These are phyloP conservation scores for Fusarium sulawesiense DNA, from an alignment of 2,329 filamentous ascomycete species.

Conservation along the genomic window DNA sequence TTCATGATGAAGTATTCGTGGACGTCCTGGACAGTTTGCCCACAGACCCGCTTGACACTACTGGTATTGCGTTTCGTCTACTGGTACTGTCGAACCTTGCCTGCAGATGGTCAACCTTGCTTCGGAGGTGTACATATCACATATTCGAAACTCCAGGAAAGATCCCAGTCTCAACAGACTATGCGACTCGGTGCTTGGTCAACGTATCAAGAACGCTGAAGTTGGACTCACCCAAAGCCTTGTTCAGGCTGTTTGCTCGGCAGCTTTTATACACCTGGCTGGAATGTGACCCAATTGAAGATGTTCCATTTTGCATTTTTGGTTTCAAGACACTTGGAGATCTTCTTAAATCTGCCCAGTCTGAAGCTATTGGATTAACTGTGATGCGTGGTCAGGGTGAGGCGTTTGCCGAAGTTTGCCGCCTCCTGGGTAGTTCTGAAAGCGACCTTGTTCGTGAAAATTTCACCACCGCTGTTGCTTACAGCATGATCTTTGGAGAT, in stretches of 20 bases:
- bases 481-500: slow-evolving; percentile 75
- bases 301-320: slow-evolving; percentile 88
- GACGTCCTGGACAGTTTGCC: slow-evolving; percentile 87
- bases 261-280: slow-evolving; percentile 95
- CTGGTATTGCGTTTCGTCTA: slow-evolving; percentile 88
- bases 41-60: slow-evolving; percentile 73
- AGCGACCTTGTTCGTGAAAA: slow-evolving; percentile 71
- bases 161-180: slow-evolving; percentile 70
- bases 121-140: slow-evolving; percentile 89
- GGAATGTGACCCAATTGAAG: slow-evolving; percentile 70
- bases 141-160: slow-evolving; percentile 91
- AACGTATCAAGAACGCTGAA: slow-evolving; percentile 73
- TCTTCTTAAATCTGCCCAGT: slow-evolving; percentile 76
- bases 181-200: slow-evolving; percentile 78
- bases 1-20: slow-evolving; percentile 85
- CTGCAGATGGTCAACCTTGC: slow-evolving; percentile 84
- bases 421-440: slow-evolving; percentile 64
- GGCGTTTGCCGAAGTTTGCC: slow-evolving; percentile 70
- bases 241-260: slow-evolving; percentile 87
- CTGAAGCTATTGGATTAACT: slow-evolving; percentile 83
- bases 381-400: slow-evolving; percentile 81
- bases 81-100: slow-evolving; percentile 81
- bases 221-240: slow-evolving; percentile 72
- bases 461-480: slow-evolving; percentile 84
- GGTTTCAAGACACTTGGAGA: slow-evolving; percentile 76